These are phyloP conservation scores for Phytophthora foliorum DNA, from an alignment of 352 stramenopile genomes.

Conservation along the genomic window DNA sequence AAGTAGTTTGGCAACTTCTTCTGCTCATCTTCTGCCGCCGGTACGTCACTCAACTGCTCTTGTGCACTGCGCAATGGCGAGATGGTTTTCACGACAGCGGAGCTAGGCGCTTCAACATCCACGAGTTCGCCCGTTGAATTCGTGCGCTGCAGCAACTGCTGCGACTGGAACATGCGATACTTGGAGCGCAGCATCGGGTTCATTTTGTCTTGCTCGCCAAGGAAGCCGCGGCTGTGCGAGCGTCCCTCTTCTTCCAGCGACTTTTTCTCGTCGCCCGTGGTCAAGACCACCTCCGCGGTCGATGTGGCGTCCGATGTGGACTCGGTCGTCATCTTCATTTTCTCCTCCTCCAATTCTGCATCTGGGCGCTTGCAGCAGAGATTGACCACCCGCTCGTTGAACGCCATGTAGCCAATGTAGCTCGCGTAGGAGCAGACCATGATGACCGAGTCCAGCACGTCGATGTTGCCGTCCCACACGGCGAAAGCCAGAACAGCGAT, in stretches of 20 bases:
- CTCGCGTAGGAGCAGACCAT: conserved; percentile 74
- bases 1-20: conserved; percentile 66
- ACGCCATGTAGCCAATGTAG: conserved; percentile 84
- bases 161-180: conserved; percentile 78
- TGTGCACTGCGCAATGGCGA: conserved; percentile 10
- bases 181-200: conserved; percentile 76
- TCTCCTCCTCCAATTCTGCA: conserved; percentile 22
- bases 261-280: conserved; percentile 18
- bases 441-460: conserved; percentile 65
- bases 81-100: conserved; percentile 3
- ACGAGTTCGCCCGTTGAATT: conserved; percentile 16
- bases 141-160: conserved; percentile 39
- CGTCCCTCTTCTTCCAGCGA: conserved; percentile 19
- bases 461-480: conserved; percentile 70
- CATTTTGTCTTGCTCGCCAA: conserved; percentile 52
- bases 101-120: conserved; percentile 20
- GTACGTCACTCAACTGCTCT: conserved; percentile 9
- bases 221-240: conserved; percentile 32
- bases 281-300: conserved; percentile 20
- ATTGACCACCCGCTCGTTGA: conserved; percentile 70
- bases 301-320: conserved; percentile 9
- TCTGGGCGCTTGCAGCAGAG: conserved; percentile 64
- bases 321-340: conserved; percentile 2
- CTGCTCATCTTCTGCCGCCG: conserved; percentile 15
- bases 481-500: conserved; percentile 66